Evolutionary conservation across 768 basidiomycete species (phyloP).

Genomic region (Podaxis pistillaris): DNA sequence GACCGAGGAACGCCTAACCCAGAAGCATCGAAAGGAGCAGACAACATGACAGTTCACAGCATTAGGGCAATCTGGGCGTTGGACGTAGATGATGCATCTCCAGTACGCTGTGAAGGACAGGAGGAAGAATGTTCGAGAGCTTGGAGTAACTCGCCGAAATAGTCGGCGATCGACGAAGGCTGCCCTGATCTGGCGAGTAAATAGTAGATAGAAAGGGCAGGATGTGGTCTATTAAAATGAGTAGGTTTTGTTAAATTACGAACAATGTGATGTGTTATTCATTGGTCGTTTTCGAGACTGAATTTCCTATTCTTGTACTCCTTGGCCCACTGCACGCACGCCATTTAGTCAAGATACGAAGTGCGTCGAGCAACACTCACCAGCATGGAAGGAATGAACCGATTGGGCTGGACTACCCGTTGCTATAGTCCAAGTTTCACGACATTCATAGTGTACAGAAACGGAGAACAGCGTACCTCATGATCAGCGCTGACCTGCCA

Average conservation of each 20-base stretch:
- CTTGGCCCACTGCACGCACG: slow-evolving; percentile 31
- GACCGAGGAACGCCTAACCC: neutral
- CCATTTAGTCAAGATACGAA: neutral
- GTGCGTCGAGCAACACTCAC: slow-evolving; percentile 38
- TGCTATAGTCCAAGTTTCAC: slow-evolving; percentile 33
- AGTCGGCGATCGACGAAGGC: neutral
- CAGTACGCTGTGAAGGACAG: neutral
- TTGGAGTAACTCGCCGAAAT: neutral
- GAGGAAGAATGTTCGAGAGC: neutral
- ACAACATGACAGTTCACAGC: neutral
- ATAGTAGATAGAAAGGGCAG: neutral
- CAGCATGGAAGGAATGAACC: slow-evolving; percentile 77
- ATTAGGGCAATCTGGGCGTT: neutral
- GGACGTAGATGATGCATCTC: neutral
- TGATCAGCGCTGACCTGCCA: slow-evolving; percentile 75
- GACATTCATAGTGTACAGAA: neutral
- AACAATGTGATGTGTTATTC: neutral
- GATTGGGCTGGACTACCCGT: slow-evolving; percentile 56
- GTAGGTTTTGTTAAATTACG: neutral
- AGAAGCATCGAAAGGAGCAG: neutral
- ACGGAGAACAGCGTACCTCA: slow-evolving; percentile 55
- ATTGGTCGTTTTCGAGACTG: slow-evolving; percentile 2
- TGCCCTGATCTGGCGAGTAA: neutral
- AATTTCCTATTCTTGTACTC: slow-evolving; percentile 26
- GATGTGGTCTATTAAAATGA: neutral